phyloP scores from a whole-genome alignment of 164 flowering plant genomes.

The Vitis vinifera region ASM3070453v1 NC_081818.1:26488501-26489000 shows the following conservation, averaged over 20 bases:
- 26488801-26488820: background rate
- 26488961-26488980: background rate
- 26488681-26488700: conserved; percentile 38
- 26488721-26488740: conserved; percentile 32
- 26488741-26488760: conserved; percentile 28
- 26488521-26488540: conserved; percentile 30
- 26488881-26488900: background rate
- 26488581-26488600: conserved; percentile 19
- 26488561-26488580: conserved; percentile 6
- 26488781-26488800: conserved; percentile 17
- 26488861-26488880: conserved; percentile 1
- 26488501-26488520: conserved; percentile 28
- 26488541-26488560: conserved; percentile 27
- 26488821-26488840: background rate
- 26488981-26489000: background rate
- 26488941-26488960: background rate
- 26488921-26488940: background rate
- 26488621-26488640: conserved; percentile 22
- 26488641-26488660: conserved; percentile 39
- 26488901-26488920: background rate
- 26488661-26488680: conserved; percentile 31
- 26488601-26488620: conserved; percentile 9
- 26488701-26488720: conserved; percentile 26
- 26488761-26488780: conserved; percentile 35
- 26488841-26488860: background rate